phyloP scores from a whole-genome alignment of 2,329 filamentous ascomycete species.

The Zarea fungicola region DNA sequence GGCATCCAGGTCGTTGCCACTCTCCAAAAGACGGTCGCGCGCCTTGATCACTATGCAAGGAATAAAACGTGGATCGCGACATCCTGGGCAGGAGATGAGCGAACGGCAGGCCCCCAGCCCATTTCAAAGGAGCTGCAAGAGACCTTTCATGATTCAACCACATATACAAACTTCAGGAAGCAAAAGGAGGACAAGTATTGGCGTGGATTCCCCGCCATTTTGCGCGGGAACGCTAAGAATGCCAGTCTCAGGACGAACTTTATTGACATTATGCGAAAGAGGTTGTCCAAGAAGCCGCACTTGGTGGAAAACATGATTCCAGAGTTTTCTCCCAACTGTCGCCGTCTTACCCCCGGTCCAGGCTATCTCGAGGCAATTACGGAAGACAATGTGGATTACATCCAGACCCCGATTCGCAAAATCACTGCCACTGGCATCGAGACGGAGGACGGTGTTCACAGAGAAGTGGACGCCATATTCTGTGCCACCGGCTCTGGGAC shows the following conservation, averaged over 20 bases:
- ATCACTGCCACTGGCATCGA: constrained; percentile 58
- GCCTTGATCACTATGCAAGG: constrained; percentile 59
- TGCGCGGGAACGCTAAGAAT: constrained; percentile 49
- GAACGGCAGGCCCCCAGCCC: constrained; percentile 50
- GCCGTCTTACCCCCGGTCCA: constrained; percentile 59
- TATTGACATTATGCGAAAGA: constrained; percentile 43
- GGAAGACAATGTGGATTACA: constrained; percentile 57
- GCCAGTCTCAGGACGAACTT: constrained; percentile 41
- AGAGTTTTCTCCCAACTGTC: constrained; percentile 59
- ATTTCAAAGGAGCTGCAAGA: constrained; percentile 51
- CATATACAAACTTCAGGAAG: constrained; percentile 57
- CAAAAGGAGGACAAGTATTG: constrained; percentile 57
- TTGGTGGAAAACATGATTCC: constrained; percentile 53
- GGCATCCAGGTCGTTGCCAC: constrained; percentile 51
- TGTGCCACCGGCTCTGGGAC: constrained; percentile 64
- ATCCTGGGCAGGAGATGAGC: constrained; percentile 52
- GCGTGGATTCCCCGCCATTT: constrained; percentile 48
- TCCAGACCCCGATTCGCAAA: constrained; percentile 49
- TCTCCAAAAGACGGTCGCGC: constrained; percentile 42
- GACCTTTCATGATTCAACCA: constrained; percentile 53
- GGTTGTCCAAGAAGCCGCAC: constrained; percentile 49
- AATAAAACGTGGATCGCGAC: constrained; percentile 64
- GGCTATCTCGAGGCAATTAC: constrained; percentile 62
- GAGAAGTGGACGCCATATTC: constrained; percentile 59
- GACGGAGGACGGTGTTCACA: constrained; percentile 49